Evolutionary conservation across 225 moss, liverwort and hornwort genomes (phyloP), one percentile per base, ranked within the genome.

Genomic region (Sphagnum contortum): DNA sequence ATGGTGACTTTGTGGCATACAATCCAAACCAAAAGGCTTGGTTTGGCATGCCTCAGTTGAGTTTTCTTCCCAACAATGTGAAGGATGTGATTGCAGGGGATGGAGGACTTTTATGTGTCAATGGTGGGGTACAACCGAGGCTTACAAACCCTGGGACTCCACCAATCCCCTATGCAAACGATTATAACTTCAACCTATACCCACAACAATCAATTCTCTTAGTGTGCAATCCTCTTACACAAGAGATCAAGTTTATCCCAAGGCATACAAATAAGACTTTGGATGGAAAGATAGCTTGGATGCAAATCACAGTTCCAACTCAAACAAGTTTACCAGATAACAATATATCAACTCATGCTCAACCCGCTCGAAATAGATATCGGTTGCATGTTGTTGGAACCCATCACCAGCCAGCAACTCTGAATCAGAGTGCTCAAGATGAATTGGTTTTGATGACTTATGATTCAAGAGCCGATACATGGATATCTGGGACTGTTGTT

Each of bases 171-270:
- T 58, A 84, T 48, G 80, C 80, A 3, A 74, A 80, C 13, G 80
- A 80, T 45, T 84, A 84, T 49, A 80, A 84, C 14, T 75, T 71
- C 12, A 71, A 75, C 13, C 70, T 75, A 1, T 77, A 80, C 50
- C 80, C 77, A 47, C 75, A 68, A 48, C 84, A 84, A 50, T 84
- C 80, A 8, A 84, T 84, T 61, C 73, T 84, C n/a, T 66, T 80
- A 44, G 75, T 80, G 59, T 80, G 80, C 68, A 84, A 84, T 57
- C 83, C 80, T 8, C 66, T 80, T 29, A 80, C 75, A 11, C 68
- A 77, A 57, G 73, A 75, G 45, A 67, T 80, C 65, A 84, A 69
- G 12, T 84, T 80, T 68, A 52, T 84, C 59, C 80, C 84, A 3
- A 68, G 80, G 52, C 80, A 77, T 66, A 73, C 80, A 29, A 84